These are phyloP conservation scores for Teratosphaeria pseudoeucalypti DNA, from an alignment of 2,329 filamentous ascomycete genomes.

Conservation along the genomic window DNA sequence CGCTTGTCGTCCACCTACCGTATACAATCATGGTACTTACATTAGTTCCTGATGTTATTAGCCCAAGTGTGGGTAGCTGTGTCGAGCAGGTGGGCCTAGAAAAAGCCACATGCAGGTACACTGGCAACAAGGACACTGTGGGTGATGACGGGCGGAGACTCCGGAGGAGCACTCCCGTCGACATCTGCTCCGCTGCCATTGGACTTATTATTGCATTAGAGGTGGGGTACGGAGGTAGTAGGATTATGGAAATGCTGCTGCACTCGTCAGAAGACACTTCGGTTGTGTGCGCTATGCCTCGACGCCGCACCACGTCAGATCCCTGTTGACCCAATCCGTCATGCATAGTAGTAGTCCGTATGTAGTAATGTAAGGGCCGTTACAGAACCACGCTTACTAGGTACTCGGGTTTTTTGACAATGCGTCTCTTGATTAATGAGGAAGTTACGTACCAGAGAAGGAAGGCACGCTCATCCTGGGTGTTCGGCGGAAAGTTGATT, in stretches of 20 bases:
- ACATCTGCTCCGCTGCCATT: neutral
- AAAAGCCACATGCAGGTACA: neutral
- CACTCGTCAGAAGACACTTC: neutral
- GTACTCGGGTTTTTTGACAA: neutral
- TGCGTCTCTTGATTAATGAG: too few species aligned
- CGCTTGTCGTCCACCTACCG: neutral
- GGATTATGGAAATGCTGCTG: neutral
- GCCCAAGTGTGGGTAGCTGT: neutral
- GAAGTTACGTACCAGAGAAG: too few species aligned
- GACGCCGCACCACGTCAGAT: neutral
- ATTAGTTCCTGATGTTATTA: neutral
- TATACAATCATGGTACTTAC: neutral
- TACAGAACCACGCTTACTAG: neutral
- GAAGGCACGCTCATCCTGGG: too few species aligned
- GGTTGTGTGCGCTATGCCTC: neutral
- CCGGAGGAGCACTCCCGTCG: too few species aligned
- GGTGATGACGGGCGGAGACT: too few species aligned
- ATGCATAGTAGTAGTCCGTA: neutral
- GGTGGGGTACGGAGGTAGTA: neutral
- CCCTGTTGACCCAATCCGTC: neutral
- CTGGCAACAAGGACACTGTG: too few species aligned
- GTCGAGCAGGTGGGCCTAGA: neutral
- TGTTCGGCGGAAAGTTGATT: too few species aligned
- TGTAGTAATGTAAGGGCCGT: too few species aligned
- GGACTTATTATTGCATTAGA: neutral